Evolutionary conservation across 257 asterid genomes (phyloP).

Genomic region (Henckelia pumila): DNA sequence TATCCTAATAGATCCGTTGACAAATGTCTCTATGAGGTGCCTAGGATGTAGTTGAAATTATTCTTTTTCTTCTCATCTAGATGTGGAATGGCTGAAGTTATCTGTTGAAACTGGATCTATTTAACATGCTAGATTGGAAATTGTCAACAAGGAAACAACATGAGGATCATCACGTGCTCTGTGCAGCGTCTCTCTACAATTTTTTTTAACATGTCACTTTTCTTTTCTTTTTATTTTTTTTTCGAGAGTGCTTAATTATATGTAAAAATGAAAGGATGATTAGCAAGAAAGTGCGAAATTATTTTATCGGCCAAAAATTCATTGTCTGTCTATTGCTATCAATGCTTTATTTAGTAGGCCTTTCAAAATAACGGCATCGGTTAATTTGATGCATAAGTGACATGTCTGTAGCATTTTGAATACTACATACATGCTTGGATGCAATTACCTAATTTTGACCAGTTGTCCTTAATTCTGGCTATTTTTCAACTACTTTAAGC

Average conservation of each 20-base stretch:
- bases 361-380: background rate
- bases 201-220: no score
- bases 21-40: background rate
- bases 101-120: background rate
- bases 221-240: no score
- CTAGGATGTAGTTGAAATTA: background rate
- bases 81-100: background rate
- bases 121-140: background rate
- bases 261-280: constrained; percentile 2
- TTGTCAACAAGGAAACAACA: background rate
- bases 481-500: constrained; percentile 6
- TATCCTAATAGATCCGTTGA: background rate
- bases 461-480: background rate
- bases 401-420: background rate
- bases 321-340: background rate
- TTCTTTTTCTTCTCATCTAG: background rate
- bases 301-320: background rate
- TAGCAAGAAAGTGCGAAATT: background rate
- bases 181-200: no score
- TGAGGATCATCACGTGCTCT: background rate
- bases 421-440: background rate
- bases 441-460: background rate
- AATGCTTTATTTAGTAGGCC: no score
- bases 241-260: background rate
- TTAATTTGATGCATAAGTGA: constrained; percentile 4